Conservation (phyloP, 768 basidiomycete genomes). For the Mycena vitilis region DNA sequence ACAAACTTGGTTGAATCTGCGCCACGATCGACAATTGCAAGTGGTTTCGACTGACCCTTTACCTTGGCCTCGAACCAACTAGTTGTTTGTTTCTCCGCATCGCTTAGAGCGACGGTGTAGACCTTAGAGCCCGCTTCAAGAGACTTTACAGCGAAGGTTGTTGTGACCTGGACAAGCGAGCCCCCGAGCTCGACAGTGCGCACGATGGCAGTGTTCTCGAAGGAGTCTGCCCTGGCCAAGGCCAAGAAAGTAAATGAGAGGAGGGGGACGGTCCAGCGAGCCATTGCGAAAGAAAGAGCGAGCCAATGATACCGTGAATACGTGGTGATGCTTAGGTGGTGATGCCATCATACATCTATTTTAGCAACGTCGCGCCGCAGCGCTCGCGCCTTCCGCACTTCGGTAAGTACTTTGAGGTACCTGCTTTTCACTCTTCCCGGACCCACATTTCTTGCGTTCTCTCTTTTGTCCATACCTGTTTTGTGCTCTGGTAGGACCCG, state of each 20-base stretch:
- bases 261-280: slow-evolving; percentile 53
- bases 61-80: slow-evolving; percentile 85
- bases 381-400: no score
- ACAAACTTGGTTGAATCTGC: slow-evolving; percentile 65
- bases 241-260: slow-evolving; percentile 61
- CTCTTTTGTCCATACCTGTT: no score
- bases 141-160: slow-evolving; percentile 87
- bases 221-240: slow-evolving; percentile 56
- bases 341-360: no score
- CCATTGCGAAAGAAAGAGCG: slow-evolving; percentile 48
- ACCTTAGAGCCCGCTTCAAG: slow-evolving; percentile 67
- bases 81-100: slow-evolving; percentile 71
- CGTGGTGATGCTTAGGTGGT: no score
- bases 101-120: slow-evolving; percentile 77
- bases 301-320: no score
- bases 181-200: slow-evolving; percentile 92
- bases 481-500: no score
- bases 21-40: slow-evolving; percentile 62
- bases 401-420: no score
- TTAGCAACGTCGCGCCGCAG: no score
- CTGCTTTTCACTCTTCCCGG: no score
- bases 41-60: slow-evolving; percentile 73
- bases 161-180: slow-evolving; percentile 87
- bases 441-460: no score
- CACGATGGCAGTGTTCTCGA: slow-evolving; percentile 91